Evolutionary conservation across 306 rosid genomes (phyloP).

Genomic region (Prunus armeniaca): DNA sequence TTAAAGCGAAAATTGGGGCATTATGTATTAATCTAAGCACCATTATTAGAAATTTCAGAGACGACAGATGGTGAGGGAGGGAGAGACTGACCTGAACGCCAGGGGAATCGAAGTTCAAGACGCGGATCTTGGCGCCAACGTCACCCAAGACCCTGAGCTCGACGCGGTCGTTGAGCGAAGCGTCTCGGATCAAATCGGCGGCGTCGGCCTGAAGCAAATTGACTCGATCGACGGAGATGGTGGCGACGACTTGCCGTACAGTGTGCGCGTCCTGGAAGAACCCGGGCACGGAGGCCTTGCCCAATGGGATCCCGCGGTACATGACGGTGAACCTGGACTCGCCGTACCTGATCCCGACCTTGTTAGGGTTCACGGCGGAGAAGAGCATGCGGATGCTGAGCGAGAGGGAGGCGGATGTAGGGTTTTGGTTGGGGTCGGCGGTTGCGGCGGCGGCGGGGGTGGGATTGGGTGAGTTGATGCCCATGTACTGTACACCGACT

Average conservation of each 20-base stretch:
- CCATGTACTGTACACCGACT: conserved; percentile 84
- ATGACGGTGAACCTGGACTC: conserved; percentile 88
- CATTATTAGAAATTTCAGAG: not conserved
- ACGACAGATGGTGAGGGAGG: too few species aligned
- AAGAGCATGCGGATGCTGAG: conserved; percentile 66
- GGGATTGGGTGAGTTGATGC: conserved; percentile 51
- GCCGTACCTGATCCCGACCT: conserved; percentile 92
- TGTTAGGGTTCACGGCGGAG: conserved; percentile 82
- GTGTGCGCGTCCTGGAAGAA: conserved; percentile 84
- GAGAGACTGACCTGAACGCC: conserved; percentile 65
- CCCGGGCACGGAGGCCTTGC: conserved; percentile 77
- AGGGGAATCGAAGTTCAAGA: conserved; percentile 78
- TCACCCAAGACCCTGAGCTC: conserved; percentile 81
- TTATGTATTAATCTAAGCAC: not conserved
- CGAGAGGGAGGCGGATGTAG: conserved; percentile 59
- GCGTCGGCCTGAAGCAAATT: conserved; percentile 87
- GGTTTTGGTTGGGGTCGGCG: conserved; percentile 15
- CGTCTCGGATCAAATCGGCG: conserved; percentile 69
- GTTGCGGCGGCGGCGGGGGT: conserved; percentile 11
- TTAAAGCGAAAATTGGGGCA: not conserved
- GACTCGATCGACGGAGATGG: conserved; percentile 71
- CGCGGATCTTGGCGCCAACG: conserved; percentile 97
- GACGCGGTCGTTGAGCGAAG: conserved; percentile 81
- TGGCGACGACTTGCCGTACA: conserved; percentile 58
- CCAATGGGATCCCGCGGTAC: conserved; percentile 91